Base-by-base conservation (phyloP, 2,329 filamentous ascomycete genomes). In the Fusarium verticillioides region DNA sequence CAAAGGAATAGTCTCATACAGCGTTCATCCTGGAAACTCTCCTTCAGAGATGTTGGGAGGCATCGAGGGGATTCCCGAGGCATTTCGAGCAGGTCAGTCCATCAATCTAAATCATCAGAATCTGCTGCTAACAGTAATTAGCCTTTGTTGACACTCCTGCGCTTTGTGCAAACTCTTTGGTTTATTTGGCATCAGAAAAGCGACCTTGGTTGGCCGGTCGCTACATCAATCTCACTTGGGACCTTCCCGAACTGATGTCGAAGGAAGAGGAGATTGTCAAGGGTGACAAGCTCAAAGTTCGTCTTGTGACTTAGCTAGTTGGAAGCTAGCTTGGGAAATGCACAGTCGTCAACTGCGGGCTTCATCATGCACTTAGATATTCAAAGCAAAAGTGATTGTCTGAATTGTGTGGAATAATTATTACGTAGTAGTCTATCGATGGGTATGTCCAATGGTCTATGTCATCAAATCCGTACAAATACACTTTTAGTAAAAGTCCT, bases 161-260 rank as follows among this genome's bases (percentile, higher is more conserved):
- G 1, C 66, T 75, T 4, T 62, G 56, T 32, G 72, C 69, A 9
- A 57, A 73, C n/a, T 75, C 72, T 2, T 5, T 73, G 15, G 69
- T 69, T 3, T 73, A 56, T n/a, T 39, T 75, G 21, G 43, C 62
- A 12, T 67, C 62, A 0, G 47, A 63, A 18, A 58, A 21, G 7
- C 50, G 69, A 16, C 7, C 50, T 2, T 75, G 72, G 65, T 18
- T 75, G 7, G 52, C 63, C 2, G 71, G 72, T 8, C 60, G 71
- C 13, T 74, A 72, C 26, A 40, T 69, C 4, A 74, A 75, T 13
- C 40, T 75, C 21, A 75, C 69, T 6, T 75, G 72, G 69, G 72
- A 75, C 43, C 54, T 75, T 10, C 58, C 66, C 3, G 60, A 75
- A 21, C 49, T 75, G 4, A 66, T 73, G 58, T 37, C 42, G 0